phyloP scores from a whole-genome alignment of 2,329 filamentous ascomycete species.

The Nemania sp. region DNA sequence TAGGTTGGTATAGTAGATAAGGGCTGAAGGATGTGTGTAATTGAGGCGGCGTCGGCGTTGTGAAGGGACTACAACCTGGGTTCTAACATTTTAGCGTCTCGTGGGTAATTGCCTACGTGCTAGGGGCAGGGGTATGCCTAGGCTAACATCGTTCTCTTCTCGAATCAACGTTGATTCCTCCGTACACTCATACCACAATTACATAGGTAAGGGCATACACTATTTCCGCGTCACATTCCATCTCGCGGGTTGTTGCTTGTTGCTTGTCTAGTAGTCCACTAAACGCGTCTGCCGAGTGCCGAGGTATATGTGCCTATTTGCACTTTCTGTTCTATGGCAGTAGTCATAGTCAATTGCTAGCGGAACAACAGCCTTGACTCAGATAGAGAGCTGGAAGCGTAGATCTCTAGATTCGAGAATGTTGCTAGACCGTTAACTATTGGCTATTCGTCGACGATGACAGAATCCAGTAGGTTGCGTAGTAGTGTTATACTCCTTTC shows the following conservation, averaged over 20 bases:
- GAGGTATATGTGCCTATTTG: too few species aligned
- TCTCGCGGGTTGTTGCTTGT: background rate
- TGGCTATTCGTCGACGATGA: background rate
- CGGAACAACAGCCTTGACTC: background rate
- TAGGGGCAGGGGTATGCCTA: background rate
- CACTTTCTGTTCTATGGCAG: background rate
- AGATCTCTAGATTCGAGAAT: conserved; percentile 24
- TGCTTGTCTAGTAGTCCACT: background rate
- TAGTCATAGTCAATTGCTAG: background rate
- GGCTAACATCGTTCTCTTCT: background rate
- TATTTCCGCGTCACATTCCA: conserved; percentile 6
- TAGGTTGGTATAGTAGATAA: background rate
- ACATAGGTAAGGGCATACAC: background rate
- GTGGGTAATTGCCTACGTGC: background rate
- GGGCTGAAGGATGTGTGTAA: background rate
- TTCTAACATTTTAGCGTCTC: background rate
- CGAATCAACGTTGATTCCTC: too few species aligned
- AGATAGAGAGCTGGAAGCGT: background rate
- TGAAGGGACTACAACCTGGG: background rate
- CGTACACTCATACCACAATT: background rate
- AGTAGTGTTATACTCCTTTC: conserved; percentile 1
- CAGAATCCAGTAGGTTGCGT: too few species aligned
- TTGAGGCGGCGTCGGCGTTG: background rate
- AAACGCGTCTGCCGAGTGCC: background rate
- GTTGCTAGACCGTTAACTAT: conserved; percentile 5